These are phyloP conservation scores for Turritis glabra DNA, from an alignment of 345 rosid species.

Conservation along the genomic window DNA sequence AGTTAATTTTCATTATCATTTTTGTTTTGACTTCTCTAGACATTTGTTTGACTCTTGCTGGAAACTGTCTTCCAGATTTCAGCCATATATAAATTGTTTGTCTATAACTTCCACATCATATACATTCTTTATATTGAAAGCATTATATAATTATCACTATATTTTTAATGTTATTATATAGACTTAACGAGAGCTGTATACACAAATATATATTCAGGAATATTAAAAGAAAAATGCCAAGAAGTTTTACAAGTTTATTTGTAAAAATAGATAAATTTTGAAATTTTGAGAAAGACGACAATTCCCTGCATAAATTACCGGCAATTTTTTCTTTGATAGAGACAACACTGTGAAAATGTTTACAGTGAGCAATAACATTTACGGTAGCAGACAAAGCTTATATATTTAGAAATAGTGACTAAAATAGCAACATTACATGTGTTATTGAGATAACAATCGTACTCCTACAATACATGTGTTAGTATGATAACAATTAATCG, in stretches of 20 bases:
- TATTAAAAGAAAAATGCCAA: neutral
- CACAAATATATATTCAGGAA: neutral
- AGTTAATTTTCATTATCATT: slow-evolving; percentile 3
- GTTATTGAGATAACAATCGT: neutral
- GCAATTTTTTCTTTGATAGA: neutral
- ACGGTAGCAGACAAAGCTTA: neutral
- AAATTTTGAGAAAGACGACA: neutral
- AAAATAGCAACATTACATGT: neutral
- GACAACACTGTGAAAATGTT: neutral
- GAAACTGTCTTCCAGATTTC: slow-evolving; percentile 20
- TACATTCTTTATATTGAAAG: neutral
- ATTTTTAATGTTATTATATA: neutral
- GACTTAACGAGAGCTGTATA: neutral
- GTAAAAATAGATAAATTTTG: neutral
- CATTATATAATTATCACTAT: neutral
- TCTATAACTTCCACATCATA: slow-evolving; percentile 3
- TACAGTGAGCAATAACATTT: neutral
- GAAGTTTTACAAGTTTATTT: neutral
- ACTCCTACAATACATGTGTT: neutral
- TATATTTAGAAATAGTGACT: neutral
- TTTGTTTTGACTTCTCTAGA: slow-evolving; percentile 3
- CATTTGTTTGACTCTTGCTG: slow-evolving; percentile 17
- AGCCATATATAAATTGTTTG: slow-evolving; percentile 23
- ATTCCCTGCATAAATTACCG: neutral
- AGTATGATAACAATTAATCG: neutral